Conservation (phyloP, 208 protist species). For the Trypanosoma boissoni region DNA sequence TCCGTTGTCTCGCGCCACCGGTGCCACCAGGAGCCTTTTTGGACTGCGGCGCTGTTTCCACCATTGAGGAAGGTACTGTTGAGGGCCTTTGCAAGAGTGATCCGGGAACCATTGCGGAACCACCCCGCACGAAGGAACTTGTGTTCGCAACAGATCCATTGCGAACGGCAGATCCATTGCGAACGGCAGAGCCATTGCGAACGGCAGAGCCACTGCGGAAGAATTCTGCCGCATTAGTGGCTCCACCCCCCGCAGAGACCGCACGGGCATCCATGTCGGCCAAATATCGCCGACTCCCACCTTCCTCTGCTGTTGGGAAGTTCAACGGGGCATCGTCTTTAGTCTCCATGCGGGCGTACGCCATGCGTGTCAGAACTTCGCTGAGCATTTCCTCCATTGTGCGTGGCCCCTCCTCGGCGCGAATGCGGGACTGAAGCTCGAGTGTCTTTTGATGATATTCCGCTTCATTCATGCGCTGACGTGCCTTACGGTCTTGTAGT, state of each 20-base stretch:
- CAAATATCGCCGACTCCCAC: slow-evolving; percentile 73
- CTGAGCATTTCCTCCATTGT: slow-evolving; percentile 95
- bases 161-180: too few relatives aligned
- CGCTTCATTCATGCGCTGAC: slow-evolving; percentile 86
- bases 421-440: slow-evolving; percentile 73
- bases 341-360: slow-evolving; percentile 81
- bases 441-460: slow-evolving; percentile 82
- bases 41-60: not conserved
- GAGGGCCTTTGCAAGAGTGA: too few relatives aligned
- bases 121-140: too few relatives aligned
- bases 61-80: slow-evolving; percentile 5
- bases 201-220: not conserved
- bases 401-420: slow-evolving; percentile 87
- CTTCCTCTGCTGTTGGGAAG: slow-evolving; percentile 84
- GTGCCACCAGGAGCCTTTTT: slow-evolving; percentile 7
- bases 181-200: too few relatives aligned
- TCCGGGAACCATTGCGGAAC: too few relatives aligned
- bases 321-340: slow-evolving; percentile 52
- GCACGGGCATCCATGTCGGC: slow-evolving; percentile 8
- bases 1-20: slow-evolving; percentile 22
- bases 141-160: too few relatives aligned
- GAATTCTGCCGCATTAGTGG: too few relatives aligned
- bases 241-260: too few relatives aligned
- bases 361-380: slow-evolving; percentile 89
- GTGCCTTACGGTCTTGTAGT: slow-evolving; percentile 68